These are phyloP conservation scores for Abrus pulchellus DNA, from an alignment of 306 rosid species.

Conservation along the genomic window DNA sequence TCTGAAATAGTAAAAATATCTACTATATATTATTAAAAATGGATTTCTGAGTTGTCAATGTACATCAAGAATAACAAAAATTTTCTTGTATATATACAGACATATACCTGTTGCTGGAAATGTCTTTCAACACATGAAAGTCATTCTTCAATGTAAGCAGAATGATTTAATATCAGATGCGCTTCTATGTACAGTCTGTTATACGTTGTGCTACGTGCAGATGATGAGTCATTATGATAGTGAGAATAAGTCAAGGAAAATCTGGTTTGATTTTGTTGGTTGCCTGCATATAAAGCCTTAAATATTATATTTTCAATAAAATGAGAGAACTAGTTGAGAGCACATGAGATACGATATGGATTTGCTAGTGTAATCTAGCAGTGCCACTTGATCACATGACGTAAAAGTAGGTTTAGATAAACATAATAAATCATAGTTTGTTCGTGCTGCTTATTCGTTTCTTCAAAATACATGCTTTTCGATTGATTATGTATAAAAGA, in stretches of 20 bases:
- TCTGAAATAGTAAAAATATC: constrained; percentile 10
- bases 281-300: neutral
- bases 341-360: constrained; percentile 33
- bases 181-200: constrained; percentile 11
- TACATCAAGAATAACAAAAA: constrained; percentile 21
- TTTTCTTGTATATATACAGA: neutral
- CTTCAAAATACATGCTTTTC: neutral
- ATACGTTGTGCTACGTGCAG: neutral
- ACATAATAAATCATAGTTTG: constrained; percentile 31
- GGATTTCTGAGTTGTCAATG: constrained; percentile 18
- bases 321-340: constrained; percentile 25
- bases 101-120: neutral
- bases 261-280: constrained; percentile 21
- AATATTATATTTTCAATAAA: constrained; percentile 12
- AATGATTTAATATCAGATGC: constrained; percentile 16
- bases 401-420: constrained; percentile 38
- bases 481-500: neutral
- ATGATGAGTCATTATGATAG: constrained; percentile 23
- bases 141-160: constrained; percentile 17
- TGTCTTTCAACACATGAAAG: constrained; percentile 20
- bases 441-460: neutral
- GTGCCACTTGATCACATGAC: constrained; percentile 57
- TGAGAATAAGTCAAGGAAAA: constrained; percentile 14
- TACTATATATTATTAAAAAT: neutral
- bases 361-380: constrained; percentile 9